These are phyloP conservation scores for Aureobasidium sp. DNA, from an alignment of 2,329 filamentous ascomycete genomes.

Conservation along the genomic window DNA sequence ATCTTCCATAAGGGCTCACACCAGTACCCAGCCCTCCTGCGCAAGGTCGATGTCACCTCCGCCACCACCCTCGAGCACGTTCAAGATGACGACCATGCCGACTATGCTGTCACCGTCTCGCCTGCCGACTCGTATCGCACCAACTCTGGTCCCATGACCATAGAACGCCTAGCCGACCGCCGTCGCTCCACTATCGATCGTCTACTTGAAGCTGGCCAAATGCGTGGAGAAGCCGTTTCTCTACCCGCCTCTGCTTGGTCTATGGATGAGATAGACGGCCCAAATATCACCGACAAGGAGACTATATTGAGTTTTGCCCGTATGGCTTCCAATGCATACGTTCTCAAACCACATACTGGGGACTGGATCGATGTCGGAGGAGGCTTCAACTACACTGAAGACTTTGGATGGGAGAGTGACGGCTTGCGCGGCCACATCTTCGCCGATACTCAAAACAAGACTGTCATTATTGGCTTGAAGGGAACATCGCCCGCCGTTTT, in stretches of 20 bases:
- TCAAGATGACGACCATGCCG: neutral
- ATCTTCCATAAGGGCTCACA: constrained; percentile 88
- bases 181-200: constrained; percentile 69
- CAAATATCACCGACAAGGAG: constrained; percentile 77
- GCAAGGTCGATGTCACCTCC: constrained; percentile 58
- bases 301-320: constrained; percentile 78
- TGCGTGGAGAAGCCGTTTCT: constrained; percentile 58
- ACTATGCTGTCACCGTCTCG: neutral
- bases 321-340: constrained; percentile 87
- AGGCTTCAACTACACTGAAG: constrained; percentile 75
- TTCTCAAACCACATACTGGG: constrained; percentile 59
- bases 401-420: constrained; percentile 89
- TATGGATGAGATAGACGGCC: constrained; percentile 67
- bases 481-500: constrained; percentile 81
- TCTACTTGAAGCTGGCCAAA: constrained; percentile 65
- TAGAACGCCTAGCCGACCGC: constrained; percentile 76
- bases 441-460: constrained; percentile 75
- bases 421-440: constrained; percentile 90
- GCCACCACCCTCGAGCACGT: neutral
- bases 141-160: constrained; percentile 58
- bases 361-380: constrained; percentile 79
- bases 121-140: constrained; percentile 40
- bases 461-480: constrained; percentile 86
- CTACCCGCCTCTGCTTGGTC: constrained; percentile 74
- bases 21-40: constrained; percentile 68